Base-by-base conservation (phyloP, 805 yeast genomes). In the Zygosaccharomyces bisporus region DNA sequence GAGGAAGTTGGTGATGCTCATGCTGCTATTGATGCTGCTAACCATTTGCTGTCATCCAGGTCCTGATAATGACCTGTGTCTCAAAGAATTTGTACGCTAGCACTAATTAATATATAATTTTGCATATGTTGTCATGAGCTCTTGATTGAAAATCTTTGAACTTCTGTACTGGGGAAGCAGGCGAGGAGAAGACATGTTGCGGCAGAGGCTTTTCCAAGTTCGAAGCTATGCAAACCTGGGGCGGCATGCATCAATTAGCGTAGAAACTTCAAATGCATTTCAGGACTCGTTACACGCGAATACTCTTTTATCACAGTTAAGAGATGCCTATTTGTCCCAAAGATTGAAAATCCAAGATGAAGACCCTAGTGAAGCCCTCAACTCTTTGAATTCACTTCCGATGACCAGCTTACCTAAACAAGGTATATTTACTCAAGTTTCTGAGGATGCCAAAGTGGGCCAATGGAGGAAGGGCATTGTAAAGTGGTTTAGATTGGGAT, bases 401-500 rank as follows among this genome's bases (percentile, higher is more conserved):
- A 54, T 62, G 31, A 50, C 65, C 0, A 43, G 46, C 1, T 56
- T 64, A 4, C 56, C 66, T 9, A 63, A 52, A 37, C 44, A 53
- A 1, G 50, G 52, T n/a, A 60, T 67, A 6, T 54, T 57, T 35
- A 30, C 50, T 4, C 58, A 72, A 17, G 59, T 68, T 0, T 41
- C 44, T 18, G 52, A 44, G 10, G 56, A 60, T 39, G 46, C 52
- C 0, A 50, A 49, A 13, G 46, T 61, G 6, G 42, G 47, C n/a
- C 17, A 31, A n/a, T 51, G 68, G 70, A 41, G 50, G 41, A 41
- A 41, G 33, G 36, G 54, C 38, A 31, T 60, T 38, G 51, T 50
- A 41, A 77, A 77, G 51, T 69, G 69, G 53, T 55, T 63, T 17
- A 64, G 70, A 1, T 72, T 73, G 50, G 79, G 75, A 4, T 73